A percentile compares a stretch with the other conserved stretches of the same genome.
Conservation (phyloP, 2,329 filamentous ascomycete species). For the Amauroascus verrucosus region DNA sequence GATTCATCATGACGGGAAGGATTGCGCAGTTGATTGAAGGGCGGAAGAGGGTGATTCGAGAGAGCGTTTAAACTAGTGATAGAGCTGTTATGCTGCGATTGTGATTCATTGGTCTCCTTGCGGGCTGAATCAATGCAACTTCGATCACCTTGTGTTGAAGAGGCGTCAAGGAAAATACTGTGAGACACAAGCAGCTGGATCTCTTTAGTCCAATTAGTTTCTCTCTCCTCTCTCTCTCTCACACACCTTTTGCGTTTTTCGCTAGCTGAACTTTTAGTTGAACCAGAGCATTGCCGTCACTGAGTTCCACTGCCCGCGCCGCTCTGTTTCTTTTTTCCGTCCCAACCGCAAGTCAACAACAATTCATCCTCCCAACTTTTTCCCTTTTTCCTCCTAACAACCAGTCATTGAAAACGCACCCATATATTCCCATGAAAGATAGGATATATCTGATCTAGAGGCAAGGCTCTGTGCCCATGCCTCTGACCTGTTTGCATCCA, state of each 20-base stretch:
- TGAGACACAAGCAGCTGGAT: no score
- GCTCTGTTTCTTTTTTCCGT: conserved; percentile 1
- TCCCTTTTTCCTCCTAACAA: not conserved
- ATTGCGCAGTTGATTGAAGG: not conserved
- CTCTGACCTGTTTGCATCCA: conserved; percentile 6
- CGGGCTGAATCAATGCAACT: not conserved
- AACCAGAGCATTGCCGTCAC: not conserved
- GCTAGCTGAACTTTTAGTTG: no score
- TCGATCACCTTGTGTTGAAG: no score
- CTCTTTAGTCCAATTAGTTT: no score
- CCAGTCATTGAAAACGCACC: not conserved
- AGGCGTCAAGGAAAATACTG: no score
- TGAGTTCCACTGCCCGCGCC: not conserved
- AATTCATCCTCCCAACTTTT: not conserved
- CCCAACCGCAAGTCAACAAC: no score
- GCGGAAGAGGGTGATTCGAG: not conserved
- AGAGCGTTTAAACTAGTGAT: not conserved
- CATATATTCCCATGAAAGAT: not conserved
- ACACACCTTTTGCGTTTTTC: no score
- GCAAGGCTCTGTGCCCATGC: conserved; percentile 12
- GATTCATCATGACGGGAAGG: conserved; percentile 53
- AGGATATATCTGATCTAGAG: conserved; percentile 8
- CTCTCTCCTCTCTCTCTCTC: no score
- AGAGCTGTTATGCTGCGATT: not conserved
- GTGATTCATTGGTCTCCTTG: no score